Percentiles rank a stretch among this genome's conserved stretches.
Conservation (phyloP, 2,329 filamentous ascomycete species). For the Monosporascus sp. region DNA sequence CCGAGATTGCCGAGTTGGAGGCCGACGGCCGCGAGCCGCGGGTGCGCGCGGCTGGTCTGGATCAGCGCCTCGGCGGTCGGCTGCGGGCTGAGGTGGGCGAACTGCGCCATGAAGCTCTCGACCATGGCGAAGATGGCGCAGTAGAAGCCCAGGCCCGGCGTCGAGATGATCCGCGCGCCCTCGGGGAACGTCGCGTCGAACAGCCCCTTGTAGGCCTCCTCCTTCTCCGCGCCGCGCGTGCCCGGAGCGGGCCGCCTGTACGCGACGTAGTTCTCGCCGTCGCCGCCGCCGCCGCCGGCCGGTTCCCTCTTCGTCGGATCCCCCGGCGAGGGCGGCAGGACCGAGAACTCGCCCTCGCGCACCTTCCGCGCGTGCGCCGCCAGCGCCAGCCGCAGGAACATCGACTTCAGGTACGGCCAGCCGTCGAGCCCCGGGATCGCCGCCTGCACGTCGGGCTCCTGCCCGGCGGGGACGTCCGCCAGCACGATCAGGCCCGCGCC, state of each 20-base stretch:
- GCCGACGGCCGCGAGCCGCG: background rate
- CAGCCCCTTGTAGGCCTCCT: too few relatives aligned
- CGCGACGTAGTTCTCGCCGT: background rate
- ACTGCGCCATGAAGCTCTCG: background rate
- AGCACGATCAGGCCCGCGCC: background rate
- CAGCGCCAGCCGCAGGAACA: conserved; percentile 5
- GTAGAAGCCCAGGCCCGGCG: background rate
- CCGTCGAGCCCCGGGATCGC: conserved; percentile 10
- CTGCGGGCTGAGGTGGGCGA: background rate
- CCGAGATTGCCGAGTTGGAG: too few relatives aligned
- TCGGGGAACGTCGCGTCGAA: too few relatives aligned
- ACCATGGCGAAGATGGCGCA: background rate
- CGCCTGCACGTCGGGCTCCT: background rate
- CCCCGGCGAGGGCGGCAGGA: background rate
- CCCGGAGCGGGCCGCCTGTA: too few relatives aligned
- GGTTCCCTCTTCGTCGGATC: background rate
- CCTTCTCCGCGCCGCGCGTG: too few relatives aligned
- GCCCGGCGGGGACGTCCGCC: background rate
- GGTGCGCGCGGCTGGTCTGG: background rate
- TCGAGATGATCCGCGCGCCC: background rate
- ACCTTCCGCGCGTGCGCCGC: conserved; percentile 4
- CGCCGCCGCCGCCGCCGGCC: background rate
- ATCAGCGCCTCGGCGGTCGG: background rate
- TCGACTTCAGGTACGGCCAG: conserved; percentile 12
- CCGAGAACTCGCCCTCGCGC: background rate